A percentile compares a stretch with the other conserved stretches of the same genome.
Conservation (phyloP, 208 protist species). For the Trichomonas vaginalis region DNA sequence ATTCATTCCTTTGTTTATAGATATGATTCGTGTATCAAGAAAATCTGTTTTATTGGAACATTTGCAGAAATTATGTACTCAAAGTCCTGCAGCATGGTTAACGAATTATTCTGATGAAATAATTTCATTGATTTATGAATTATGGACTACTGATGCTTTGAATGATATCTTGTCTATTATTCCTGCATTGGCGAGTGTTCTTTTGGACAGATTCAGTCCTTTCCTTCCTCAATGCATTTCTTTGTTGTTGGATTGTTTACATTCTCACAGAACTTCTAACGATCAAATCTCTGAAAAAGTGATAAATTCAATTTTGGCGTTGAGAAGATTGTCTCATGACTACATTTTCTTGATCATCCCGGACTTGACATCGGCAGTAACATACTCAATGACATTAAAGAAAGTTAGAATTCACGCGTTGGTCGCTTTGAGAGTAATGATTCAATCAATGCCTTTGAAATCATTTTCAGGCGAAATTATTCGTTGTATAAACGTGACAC, state of each 20-base stretch:
- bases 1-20: neutral
- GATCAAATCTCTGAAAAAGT: neutral
- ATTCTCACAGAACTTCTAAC: neutral
- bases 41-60: neutral
- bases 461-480: neutral
- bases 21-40: neutral
- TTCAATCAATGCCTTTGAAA: neutral
- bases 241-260: neutral
- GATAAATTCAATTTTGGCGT: neutral
- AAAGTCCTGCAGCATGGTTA: neutral
- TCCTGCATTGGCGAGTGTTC: neutral
- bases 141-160: neutral
- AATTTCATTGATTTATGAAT: neutral
- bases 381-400: neutral
- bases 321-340: neutral
- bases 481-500: neutral
- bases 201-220: neutral
- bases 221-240: neutral
- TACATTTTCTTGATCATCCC: neutral
- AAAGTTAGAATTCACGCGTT: neutral
- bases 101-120: neutral
- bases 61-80: neutral
- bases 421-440: neutral
- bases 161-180: neutral
- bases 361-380: neutral